These are phyloP conservation scores for Lepiota venenata DNA, from an alignment of 768 basidiomycete genomes.

Conservation along the genomic window DNA sequence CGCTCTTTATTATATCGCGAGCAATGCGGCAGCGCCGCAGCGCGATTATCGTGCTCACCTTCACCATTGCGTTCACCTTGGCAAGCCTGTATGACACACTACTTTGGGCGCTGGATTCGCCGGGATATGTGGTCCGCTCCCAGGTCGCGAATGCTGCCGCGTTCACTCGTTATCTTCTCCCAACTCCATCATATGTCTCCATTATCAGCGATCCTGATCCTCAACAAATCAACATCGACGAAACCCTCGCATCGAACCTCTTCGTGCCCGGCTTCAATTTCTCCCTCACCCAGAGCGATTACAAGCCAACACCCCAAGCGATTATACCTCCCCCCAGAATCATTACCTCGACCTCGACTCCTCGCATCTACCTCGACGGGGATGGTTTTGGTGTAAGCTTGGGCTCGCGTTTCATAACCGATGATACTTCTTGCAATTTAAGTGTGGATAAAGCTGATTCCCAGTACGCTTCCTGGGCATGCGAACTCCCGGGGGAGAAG, in stretches of 20 bases:
- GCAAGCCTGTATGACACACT: too few relatives aligned
- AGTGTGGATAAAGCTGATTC: not conserved
- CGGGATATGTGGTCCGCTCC: constrained; percentile 16
- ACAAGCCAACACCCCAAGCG: not conserved
- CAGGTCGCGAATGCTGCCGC: not conserved
- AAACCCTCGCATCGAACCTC: constrained; percentile 12
- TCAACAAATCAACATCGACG: constrained; percentile 13
- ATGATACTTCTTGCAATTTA: not conserved
- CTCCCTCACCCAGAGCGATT: constrained; percentile 8
- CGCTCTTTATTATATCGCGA: constrained; percentile 13
- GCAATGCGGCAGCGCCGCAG: constrained; percentile 9
- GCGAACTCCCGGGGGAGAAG: constrained; percentile 10
- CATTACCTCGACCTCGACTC: constrained; percentile 12
- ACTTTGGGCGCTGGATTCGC: too few relatives aligned
- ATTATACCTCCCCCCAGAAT: constrained; percentile 7
- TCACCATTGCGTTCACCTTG: constrained; percentile 9
- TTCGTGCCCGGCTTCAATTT: constrained; percentile 17
- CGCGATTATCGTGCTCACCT: constrained; percentile 13
- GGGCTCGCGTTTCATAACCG: not conserved
- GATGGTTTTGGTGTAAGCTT: constrained; percentile 17
- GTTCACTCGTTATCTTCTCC: constrained; percentile 9
- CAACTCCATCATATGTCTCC: constrained; percentile 15
- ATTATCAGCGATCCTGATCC: constrained; percentile 12
- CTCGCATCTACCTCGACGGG: constrained; percentile 13
- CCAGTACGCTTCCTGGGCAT: constrained; percentile 10